Percentiles rank a stretch among this genome's conserved stretches.
Conservation (phyloP, 371 early-diverging fungal genomes). For the Mucor lusitanicus region DNA sequence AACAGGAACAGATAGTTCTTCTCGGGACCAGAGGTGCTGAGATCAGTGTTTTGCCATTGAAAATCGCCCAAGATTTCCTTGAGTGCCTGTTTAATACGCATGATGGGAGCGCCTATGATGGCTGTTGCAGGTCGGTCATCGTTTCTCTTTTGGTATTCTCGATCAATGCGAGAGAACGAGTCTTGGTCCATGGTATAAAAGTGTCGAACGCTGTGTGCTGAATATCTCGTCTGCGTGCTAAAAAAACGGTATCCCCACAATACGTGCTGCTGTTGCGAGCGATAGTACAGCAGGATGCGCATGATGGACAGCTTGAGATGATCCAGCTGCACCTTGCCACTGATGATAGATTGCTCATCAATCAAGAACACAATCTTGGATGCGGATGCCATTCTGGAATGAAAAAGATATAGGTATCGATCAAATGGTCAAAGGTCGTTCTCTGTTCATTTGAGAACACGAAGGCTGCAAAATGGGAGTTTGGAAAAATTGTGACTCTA, state of each 20-base stretch:
- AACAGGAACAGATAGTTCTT: constrained; percentile 6
- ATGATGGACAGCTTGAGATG: constrained; percentile 12
- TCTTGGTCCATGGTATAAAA: constrained; percentile 13
- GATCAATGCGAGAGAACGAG: constrained; percentile 5
- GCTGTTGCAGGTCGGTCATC: background rate
- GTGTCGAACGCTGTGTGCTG: constrained; percentile 2
- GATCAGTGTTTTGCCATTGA: constrained; percentile 18
- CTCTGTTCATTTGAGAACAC: background rate
- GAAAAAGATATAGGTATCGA: background rate
- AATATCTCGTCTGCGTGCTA: constrained; percentile 13
- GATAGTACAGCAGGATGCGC: constrained; percentile 15
- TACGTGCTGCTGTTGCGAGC: background rate
- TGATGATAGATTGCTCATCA: constrained; percentile 17
- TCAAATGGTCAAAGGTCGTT: background rate
- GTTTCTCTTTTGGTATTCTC: constrained; percentile 12
- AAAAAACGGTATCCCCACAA: constrained; percentile 24
- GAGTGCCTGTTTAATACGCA: constrained; percentile 16
- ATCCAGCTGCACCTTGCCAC: constrained; percentile 1
- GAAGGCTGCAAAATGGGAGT: background rate
- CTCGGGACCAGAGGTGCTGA: background rate
- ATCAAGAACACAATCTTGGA: constrained; percentile 20
- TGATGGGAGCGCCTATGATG: constrained; percentile 9
- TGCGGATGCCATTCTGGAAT: background rate
- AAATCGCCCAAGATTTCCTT: constrained; percentile 24
- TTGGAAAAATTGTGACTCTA: background rate